These are phyloP conservation scores for Baudoinia panamericana DNA, from an alignment of 495 filamentous ascomycete species.

Conservation along the genomic window DNA sequence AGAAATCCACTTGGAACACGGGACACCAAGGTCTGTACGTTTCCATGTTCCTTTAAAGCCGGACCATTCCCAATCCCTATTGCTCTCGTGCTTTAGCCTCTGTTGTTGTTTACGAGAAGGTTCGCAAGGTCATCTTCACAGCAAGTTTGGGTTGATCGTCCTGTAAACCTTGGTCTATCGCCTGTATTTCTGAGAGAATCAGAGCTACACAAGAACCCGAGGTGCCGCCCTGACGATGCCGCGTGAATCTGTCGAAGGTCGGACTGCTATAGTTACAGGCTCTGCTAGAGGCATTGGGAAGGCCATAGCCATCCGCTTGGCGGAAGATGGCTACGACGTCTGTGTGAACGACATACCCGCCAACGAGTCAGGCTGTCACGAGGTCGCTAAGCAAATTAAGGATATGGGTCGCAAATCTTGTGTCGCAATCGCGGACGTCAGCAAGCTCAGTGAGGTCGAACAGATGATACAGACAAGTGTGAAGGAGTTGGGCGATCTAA, in stretches of 20 bases:
- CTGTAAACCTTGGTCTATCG: too few relatives aligned
- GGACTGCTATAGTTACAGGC: constrained; percentile 46
- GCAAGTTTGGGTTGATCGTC: too few relatives aligned
- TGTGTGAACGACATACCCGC: constrained; percentile 46
- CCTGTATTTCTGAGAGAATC: too few relatives aligned
- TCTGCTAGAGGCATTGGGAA: constrained; percentile 46
- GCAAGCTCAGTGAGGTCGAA: constrained; percentile 36
- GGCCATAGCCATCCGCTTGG: constrained; percentile 46
- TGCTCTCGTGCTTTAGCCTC: too few relatives aligned
- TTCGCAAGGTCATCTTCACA: too few relatives aligned
- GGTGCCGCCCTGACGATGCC: background rate
- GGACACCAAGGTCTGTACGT: too few relatives aligned
- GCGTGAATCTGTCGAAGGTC: background rate
- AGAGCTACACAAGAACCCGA: too few relatives aligned
- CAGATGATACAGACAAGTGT: constrained; percentile 37
- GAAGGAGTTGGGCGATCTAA: constrained; percentile 38
- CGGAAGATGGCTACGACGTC: constrained; percentile 46
- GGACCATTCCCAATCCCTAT: too few relatives aligned
- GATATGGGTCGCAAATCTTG: constrained; percentile 33
- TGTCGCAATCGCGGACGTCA: constrained; percentile 42
- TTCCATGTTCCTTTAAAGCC: too few relatives aligned
- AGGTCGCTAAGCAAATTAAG: constrained; percentile 39
- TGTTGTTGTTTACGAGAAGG: too few relatives aligned
- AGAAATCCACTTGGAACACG: too few relatives aligned
- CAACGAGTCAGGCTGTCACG: constrained; percentile 34